Evolutionary conservation across 768 basidiomycete species (phyloP).

Genomic region (Tremella fuciformis): DNA sequence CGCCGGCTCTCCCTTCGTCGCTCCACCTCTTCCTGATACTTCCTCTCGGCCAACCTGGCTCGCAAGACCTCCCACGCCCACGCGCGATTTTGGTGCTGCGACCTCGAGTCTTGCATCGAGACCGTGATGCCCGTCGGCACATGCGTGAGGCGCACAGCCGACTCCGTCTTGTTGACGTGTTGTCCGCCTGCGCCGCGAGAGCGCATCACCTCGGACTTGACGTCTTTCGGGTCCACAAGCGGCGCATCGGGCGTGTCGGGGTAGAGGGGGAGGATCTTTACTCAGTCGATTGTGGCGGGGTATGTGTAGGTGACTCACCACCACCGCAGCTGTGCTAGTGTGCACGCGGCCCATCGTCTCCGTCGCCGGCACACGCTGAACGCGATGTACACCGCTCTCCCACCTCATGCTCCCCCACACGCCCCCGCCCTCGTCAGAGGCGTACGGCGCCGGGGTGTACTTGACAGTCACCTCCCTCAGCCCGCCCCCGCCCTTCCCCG

Average conservation of each 20-base stretch:
- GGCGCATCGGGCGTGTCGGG: slow-evolving; percentile 63
- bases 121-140: slow-evolving; percentile 89
- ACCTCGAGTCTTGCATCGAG: slow-evolving; percentile 96
- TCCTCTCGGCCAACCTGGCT: slow-evolving; percentile 78
- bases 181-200: slow-evolving; percentile 96
- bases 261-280: slow-evolving; percentile 77
- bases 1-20: slow-evolving; percentile 67
- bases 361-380: slow-evolving; percentile 88
- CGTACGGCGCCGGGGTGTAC: slow-evolving; percentile 56
- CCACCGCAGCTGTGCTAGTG: slow-evolving; percentile 82
- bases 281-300: background rate
- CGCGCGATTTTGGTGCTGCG: slow-evolving; percentile 94
- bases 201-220: slow-evolving; percentile 90
- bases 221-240: slow-evolving; percentile 72
- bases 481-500: slow-evolving; percentile 32
- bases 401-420: slow-evolving; percentile 59
- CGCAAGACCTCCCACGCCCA: slow-evolving; percentile 87
- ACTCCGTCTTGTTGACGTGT: slow-evolving; percentile 98
- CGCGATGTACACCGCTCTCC: slow-evolving; percentile 95
- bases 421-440: slow-evolving; percentile 69
- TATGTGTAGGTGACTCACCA: slow-evolving; percentile 58
- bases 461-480: slow-evolving; percentile 51
- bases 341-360: slow-evolving; percentile 84
- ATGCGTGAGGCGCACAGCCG: slow-evolving; percentile 90
- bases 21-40: slow-evolving; percentile 67